Percentiles rank a stretch among this genome's conserved stretches.
Evolutionary conservation across 1,284 basidiomycete genomes (phyloP).

Genomic region (Ganoderma sp.): DNA sequence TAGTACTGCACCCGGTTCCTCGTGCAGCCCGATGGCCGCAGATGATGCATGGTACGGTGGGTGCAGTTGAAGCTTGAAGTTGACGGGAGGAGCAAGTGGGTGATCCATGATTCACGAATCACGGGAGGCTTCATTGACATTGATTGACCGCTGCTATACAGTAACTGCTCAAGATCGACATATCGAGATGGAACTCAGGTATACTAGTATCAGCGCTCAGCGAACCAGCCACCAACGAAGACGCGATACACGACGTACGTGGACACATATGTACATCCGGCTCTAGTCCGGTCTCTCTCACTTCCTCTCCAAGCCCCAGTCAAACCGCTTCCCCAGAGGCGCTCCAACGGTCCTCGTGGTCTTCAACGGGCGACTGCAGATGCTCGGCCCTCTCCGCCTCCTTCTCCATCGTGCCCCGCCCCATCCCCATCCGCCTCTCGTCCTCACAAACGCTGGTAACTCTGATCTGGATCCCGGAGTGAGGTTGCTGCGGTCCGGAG

Average conservation of each 20-base stretch:
- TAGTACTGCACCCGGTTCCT: not conserved
- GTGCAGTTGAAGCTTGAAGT: too few relatives aligned
- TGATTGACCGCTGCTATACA: conserved; percentile 1
- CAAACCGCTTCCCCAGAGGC: not conserved
- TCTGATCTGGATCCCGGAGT: not conserved
- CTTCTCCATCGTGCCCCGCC: not conserved
- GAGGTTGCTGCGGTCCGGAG: not conserved
- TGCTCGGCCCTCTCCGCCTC: not conserved
- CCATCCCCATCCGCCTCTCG: too few relatives aligned
- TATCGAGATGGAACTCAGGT: not conserved
- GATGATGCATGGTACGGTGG: too few relatives aligned
- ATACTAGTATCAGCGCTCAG: not conserved
- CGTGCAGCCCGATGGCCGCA: not conserved
- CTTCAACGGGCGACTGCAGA: not conserved
- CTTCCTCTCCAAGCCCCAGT: not conserved
- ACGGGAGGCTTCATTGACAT: not conserved
- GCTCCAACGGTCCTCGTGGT: not conserved
- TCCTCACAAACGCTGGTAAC: not conserved
- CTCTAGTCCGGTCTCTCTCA: not conserved
- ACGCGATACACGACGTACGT: not conserved
- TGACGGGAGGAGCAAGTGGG: not conserved
- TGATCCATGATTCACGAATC: not conserved
- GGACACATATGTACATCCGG: not conserved
- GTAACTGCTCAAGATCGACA: conserved; percentile 1
- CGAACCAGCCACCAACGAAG: not conserved